phyloP scores from a whole-genome alignment of 2,329 filamentous ascomycete genomes.

The Fusarium foetens region DNA sequence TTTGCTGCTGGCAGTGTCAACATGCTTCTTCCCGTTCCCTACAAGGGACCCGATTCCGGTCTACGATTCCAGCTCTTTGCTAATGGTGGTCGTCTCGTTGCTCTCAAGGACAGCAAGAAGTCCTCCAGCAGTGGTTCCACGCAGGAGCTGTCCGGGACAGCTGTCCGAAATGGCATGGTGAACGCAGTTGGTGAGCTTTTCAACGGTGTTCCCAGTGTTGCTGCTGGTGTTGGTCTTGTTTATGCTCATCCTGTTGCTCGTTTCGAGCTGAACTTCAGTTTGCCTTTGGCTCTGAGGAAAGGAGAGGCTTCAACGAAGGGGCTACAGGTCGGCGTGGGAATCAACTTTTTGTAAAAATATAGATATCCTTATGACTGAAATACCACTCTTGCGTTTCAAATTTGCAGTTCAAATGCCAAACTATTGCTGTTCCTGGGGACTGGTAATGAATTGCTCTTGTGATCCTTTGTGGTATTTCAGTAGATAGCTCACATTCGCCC shows the following conservation, averaged over 20 bases:
- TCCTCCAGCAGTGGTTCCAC: constrained; percentile 51
- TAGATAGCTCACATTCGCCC: background rate
- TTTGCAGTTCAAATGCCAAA: constrained; percentile 5
- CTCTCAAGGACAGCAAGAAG: constrained; percentile 71
- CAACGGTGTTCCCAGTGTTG: constrained; percentile 82
- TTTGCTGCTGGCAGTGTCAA: constrained; percentile 91
- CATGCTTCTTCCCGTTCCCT: constrained; percentile 84
- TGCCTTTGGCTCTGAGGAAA: constrained; percentile 82
- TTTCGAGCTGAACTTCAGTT: constrained; percentile 94
- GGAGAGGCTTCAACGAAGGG: constrained; percentile 93
- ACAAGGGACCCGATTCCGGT: constrained; percentile 82
- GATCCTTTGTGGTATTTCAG: background rate
- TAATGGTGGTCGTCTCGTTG: constrained; percentile 87
- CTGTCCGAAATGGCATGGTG: constrained; percentile 64
- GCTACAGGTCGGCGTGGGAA: constrained; percentile 92
- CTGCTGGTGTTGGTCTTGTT: constrained; percentile 89
- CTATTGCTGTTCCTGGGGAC: background rate
- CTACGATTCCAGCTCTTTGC: constrained; percentile 90
- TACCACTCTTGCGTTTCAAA: constrained; percentile 21
- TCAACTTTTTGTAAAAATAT: constrained; percentile 82
- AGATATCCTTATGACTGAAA: constrained; percentile 35
- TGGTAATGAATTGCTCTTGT: background rate
- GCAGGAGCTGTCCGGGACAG: constrained; percentile 51
- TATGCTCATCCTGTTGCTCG: constrained; percentile 94
- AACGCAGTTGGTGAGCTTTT: constrained; percentile 75